Conservation (phyloP, 1,284 basidiomycete species). For the Apiotrichum brassicae region DNA sequence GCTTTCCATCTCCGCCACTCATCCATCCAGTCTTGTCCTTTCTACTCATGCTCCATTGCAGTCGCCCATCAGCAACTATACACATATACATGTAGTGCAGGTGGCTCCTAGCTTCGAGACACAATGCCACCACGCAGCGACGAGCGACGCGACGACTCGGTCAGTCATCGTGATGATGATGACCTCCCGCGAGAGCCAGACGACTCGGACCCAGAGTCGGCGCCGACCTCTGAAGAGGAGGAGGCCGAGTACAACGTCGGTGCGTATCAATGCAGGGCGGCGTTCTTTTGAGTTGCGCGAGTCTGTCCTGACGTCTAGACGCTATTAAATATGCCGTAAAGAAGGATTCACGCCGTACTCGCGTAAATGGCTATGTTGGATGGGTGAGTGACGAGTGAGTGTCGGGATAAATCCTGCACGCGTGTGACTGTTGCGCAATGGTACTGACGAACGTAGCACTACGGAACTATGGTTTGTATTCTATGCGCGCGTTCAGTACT, state of each 20-base stretch:
- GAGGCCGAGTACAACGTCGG: constrained; percentile 3
- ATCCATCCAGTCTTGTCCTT: too few relatives aligned
- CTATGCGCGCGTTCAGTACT: neutral
- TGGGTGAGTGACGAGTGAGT: constrained; percentile 23
- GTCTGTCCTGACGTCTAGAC: constrained; percentile 9
- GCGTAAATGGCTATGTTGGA: constrained; percentile 16
- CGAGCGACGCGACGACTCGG: too few relatives aligned
- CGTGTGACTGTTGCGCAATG: neutral
- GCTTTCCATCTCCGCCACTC: too few relatives aligned
- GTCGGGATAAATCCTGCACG: too few relatives aligned
- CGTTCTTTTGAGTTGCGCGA: neutral
- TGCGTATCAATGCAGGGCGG: too few relatives aligned
- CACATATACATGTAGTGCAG: too few relatives aligned
- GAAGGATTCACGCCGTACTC: constrained; percentile 10
- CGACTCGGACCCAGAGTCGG: neutral
- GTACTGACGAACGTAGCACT: constrained; percentile 16
- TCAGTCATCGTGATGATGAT: too few relatives aligned
- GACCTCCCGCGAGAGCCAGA: neutral
- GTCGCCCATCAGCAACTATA: too few relatives aligned
- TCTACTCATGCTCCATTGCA: too few relatives aligned
- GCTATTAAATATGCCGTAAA: constrained; percentile 30
- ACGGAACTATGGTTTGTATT: constrained; percentile 18
- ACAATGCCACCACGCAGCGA: too few relatives aligned
- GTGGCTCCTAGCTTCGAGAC: too few relatives aligned
- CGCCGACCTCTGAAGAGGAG: neutral